Evolutionary conservation across 176 grass and related monocot genomes (phyloP).

Genomic region (Phoenix dactylifera): DNA sequence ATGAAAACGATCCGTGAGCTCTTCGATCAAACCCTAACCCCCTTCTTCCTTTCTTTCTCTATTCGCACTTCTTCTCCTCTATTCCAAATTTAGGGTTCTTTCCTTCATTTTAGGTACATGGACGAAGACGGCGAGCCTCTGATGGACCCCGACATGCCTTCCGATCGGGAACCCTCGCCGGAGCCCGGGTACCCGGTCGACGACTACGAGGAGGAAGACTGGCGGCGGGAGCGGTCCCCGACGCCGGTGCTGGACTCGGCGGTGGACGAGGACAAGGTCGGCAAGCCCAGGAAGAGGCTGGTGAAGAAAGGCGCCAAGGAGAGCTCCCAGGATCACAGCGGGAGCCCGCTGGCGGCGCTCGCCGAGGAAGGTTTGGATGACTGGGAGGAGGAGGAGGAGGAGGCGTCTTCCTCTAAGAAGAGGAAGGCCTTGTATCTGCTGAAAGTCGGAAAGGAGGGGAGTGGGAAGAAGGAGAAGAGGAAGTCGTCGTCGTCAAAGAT

Average conservation of each 20-base stretch:
- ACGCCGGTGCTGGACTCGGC: slow-evolving; percentile 48
- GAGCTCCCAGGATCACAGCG: neutral
- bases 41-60: neutral
- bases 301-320: slow-evolving; percentile 48
- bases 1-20: slow-evolving; percentile 20
- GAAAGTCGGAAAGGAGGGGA: slow-evolving; percentile 29
- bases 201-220: slow-evolving; percentile 42
- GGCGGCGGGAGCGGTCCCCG: slow-evolving; percentile 49
- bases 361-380: slow-evolving; percentile 44
- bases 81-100: slow-evolving; percentile 8
- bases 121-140: slow-evolving; percentile 82
- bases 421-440: slow-evolving; percentile 35
- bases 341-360: neutral
- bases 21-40: neutral
- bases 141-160: slow-evolving; percentile 51
- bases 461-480: slow-evolving; percentile 41
- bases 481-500: neutral
- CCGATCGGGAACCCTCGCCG: slow-evolving; percentile 15
- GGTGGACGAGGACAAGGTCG: slow-evolving; percentile 22
- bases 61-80: neutral
- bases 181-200: slow-evolving; percentile 31
- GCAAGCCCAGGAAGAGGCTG: slow-evolving; percentile 63
- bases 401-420: slow-evolving; percentile 20
- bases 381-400: slow-evolving; percentile 25
- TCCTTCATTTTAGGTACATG: slow-evolving; percentile 31